Conservation (phyloP, 805 yeast species). For the Saccharomycopsis sp. region DNA sequence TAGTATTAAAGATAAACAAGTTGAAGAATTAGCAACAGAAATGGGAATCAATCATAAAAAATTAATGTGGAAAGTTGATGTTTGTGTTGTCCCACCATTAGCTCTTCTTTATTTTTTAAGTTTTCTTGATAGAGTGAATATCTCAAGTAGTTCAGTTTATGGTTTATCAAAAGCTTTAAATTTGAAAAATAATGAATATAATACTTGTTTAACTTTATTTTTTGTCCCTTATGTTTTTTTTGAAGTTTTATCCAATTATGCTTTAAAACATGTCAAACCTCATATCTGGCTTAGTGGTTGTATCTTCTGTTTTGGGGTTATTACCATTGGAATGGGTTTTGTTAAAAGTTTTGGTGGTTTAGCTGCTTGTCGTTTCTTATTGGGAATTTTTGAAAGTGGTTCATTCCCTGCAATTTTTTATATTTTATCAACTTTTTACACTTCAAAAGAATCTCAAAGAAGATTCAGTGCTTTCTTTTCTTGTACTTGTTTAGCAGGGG, state of each 20-base stretch:
- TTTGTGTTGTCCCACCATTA: conserved; percentile 54
- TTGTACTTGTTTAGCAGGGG: conserved; percentile 68
- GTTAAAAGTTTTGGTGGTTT: conserved; percentile 48
- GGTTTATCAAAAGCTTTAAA: conserved; percentile 49
- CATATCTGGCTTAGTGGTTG: conserved; percentile 52
- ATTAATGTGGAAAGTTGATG: conserved; percentile 54
- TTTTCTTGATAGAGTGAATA: conserved; percentile 73
- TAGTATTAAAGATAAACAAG: conserved; percentile 5
- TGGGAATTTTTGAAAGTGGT: conserved; percentile 62
- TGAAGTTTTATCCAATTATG: conserved; percentile 55
- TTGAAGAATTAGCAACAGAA: conserved; percentile 23
- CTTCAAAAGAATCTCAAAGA: conserved; percentile 55
- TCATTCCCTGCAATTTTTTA: conserved; percentile 71
- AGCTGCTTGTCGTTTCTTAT: conserved; percentile 50
- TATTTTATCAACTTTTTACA: conserved; percentile 55
- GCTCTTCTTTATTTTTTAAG: conserved; percentile 65
- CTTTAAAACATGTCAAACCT: conserved; percentile 49
- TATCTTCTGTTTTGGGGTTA: conserved; percentile 52
- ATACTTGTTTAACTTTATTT: conserved; percentile 56
- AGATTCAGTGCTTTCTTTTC: conserved; percentile 61
- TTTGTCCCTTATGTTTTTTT: conserved; percentile 60
- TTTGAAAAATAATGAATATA: conserved; percentile 48
- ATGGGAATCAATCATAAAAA: conserved; percentile 39
- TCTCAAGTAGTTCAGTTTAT: conserved; percentile 69
- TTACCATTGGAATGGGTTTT: conserved; percentile 58